Percentiles rank a stretch among this genome's conserved stretches.
These are phyloP conservation scores for Tetrapisispora namnaoensis DNA, from an alignment of 805 yeast species.

Conservation along the genomic window DNA sequence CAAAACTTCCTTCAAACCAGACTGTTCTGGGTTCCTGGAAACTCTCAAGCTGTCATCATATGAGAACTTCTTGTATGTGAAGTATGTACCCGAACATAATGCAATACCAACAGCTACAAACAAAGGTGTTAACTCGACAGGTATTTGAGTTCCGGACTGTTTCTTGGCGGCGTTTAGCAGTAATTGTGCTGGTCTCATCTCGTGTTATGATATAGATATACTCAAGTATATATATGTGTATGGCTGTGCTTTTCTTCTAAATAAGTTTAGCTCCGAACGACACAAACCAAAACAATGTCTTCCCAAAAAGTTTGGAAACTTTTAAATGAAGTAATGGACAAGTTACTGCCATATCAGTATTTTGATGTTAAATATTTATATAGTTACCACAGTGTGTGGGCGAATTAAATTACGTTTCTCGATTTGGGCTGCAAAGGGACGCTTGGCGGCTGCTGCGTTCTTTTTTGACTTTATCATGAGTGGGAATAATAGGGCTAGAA, in stretches of 20 bases:
- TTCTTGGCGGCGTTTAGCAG: constrained; percentile 39
- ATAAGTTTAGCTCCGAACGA: too few species aligned
- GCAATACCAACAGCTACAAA: constrained; percentile 50
- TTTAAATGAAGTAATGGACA: too few species aligned
- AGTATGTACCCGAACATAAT: constrained; percentile 39
- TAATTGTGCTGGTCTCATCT: constrained; percentile 42
- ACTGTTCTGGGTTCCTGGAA: constrained; percentile 35
- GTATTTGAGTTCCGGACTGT: constrained; percentile 31
- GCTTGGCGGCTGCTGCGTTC: not conserved
- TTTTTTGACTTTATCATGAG: too few species aligned
- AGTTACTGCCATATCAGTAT: too few species aligned
- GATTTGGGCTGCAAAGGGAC: too few species aligned
- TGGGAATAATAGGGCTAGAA: too few species aligned
- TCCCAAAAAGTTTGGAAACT: too few species aligned
- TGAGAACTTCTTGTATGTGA: constrained; percentile 41
- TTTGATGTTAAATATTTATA: not conserved
- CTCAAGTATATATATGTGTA: not conserved
- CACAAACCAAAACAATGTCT: too few species aligned
- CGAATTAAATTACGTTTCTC: not conserved
- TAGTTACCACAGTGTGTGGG: not conserved
- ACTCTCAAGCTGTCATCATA: constrained; percentile 42
- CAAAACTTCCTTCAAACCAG: constrained; percentile 25
- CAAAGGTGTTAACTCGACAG: constrained; percentile 51
- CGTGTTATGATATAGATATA: not conserved
- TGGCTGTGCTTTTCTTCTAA: too few species aligned